phyloP scores from a whole-genome alignment of 1,284 basidiomycete genomes.

The Caloboletus firmus region DNA sequence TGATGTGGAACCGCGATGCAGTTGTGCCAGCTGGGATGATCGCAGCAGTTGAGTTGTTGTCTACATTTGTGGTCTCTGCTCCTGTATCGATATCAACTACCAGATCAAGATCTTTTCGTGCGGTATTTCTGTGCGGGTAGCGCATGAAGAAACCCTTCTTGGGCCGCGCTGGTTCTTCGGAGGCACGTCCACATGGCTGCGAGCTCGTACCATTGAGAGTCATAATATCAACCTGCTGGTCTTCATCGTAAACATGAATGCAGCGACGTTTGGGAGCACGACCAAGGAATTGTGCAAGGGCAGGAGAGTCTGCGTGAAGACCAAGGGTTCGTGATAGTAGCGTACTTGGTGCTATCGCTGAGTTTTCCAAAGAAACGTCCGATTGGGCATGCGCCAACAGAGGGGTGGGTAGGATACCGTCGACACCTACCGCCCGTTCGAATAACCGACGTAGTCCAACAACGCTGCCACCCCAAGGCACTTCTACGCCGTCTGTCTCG shows the following conservation, averaged over 20 bases:
- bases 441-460: conserved; percentile 63
- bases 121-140: conserved; percentile 47
- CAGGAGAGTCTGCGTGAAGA: conserved; percentile 66
- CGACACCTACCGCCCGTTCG: conserved; percentile 62
- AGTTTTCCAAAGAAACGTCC: conserved; percentile 6
- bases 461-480: conserved; percentile 43
- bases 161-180: conserved; percentile 8
- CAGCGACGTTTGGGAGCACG: conserved; percentile 53
- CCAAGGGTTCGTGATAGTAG: conserved; percentile 63
- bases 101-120: conserved; percentile 39
- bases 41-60: neutral
- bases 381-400: conserved; percentile 6
- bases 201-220: neutral
- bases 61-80: neutral
- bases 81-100: conserved; percentile 10
- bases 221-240: conserved; percentile 42
- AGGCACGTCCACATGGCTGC: conserved; percentile 1
- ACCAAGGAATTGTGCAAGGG: conserved; percentile 69
- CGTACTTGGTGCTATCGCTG: conserved; percentile 29
- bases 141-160: conserved; percentile 41
- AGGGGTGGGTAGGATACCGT: conserved; percentile 17
- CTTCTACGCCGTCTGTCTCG: conserved; percentile 56
- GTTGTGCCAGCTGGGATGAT: conserved; percentile 23
- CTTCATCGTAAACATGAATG: conserved; percentile 53
- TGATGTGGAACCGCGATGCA: conserved; percentile 64